Conservation (phyloP, 345 rosid genomes). For the Chamaenerion angustifolium region DNA sequence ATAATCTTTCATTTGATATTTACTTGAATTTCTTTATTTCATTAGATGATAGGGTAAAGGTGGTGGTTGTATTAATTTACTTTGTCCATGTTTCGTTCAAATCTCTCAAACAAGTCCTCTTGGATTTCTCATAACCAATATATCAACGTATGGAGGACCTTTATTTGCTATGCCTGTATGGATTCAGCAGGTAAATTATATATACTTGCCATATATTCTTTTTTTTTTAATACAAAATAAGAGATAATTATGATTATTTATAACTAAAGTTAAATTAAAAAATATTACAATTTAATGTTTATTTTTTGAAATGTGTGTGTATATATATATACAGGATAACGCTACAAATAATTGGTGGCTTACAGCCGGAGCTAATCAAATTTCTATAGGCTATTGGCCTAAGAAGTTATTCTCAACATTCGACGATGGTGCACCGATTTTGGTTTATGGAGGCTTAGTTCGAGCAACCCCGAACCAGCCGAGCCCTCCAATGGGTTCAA, state of each 20-base stretch:
- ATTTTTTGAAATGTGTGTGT: too few relatives aligned
- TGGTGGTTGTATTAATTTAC: neutral
- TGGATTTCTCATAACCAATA: neutral
- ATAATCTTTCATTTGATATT: too few relatives aligned
- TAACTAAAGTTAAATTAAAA: too few relatives aligned
- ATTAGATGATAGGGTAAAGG: neutral
- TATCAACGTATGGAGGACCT: neutral
- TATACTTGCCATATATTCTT: too few relatives aligned
- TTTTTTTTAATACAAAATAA: too few relatives aligned
- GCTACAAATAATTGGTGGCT: neutral
- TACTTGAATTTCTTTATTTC: too few relatives aligned
- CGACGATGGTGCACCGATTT: neutral
- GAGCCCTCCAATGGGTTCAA: neutral
- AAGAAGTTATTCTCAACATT: neutral
- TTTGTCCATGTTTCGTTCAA: neutral
- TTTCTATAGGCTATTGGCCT: constrained; percentile 1
- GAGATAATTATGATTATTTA: too few relatives aligned
- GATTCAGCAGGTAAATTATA: too few relatives aligned
- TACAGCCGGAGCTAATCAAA: neutral
- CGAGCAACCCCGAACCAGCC: neutral
- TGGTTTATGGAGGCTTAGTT: neutral
- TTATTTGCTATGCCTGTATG: neutral
- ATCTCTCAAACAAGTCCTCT: neutral
- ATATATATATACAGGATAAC: neutral
- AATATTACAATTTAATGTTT: too few relatives aligned